Evolutionary conservation across 2,329 filamentous ascomycete species (phyloP), one percentile per base, ranked within the genome.

Genomic region (Aspergillus ustus): DNA sequence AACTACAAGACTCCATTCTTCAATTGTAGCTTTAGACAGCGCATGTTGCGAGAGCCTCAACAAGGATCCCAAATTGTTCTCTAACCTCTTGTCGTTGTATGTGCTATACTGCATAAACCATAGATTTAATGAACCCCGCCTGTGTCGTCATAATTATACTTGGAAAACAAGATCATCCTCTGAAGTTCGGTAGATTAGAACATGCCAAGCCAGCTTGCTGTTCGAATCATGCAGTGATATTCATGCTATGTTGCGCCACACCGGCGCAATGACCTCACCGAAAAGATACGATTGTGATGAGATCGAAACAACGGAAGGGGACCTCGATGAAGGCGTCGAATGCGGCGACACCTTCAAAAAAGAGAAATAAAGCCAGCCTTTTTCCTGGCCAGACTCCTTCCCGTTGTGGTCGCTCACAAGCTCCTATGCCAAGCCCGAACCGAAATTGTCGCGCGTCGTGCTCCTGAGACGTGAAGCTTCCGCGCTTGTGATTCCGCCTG

Each of bases 221-320:
- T 40, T 15, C 34, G 34, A 40, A 40, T 40, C 34, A 40, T 40
- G 34, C 43, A 29, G 44, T 57, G 34, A 50, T 57, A 57, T 44
- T 44, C 37, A n/a, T 31, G 46, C 34, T 58, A 28, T 44, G 15
- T 57, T 58, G 59, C 59, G 59, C 61, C 56, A 59, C 59, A 43
- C 31, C 46, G 34, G 34, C 40, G 34, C 50, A 43, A 63, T 63
- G 61, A 63, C 61, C 61, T 63, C 61, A 63, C 61, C 40, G 49
- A 52, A 45, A 7, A 34, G 31, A 8, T 8, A 17, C 28, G 25
- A 25, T 37, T 9, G 13, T 34, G 58, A 60, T 60, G 28, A 60
- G 46, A 51, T 55, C 44, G 8, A 34, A 55, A 40, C 20, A 31
- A 28, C 43, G 29, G 45, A 52, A 52, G 46, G 49, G 20, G 49